phyloP scores from a whole-genome alignment of 1,284 basidiomycete genomes.

The Pholiota adiposa region DNA sequence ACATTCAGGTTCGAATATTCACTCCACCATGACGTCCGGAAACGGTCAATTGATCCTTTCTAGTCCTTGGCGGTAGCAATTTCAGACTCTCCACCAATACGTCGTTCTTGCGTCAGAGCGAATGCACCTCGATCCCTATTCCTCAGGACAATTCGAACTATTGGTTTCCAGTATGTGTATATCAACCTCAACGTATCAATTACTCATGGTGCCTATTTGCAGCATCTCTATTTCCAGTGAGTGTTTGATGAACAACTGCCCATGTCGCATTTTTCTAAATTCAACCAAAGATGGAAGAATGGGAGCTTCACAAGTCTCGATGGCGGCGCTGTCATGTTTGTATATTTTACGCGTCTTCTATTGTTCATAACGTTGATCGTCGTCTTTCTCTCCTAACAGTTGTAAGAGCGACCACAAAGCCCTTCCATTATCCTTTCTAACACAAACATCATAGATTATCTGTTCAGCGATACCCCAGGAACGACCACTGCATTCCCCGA shows the following conservation, averaged over 20 bases:
- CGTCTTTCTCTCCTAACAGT: constrained; percentile 23
- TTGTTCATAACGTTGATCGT: background rate
- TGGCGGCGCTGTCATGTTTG: constrained; percentile 44
- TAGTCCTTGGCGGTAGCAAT: constrained; percentile 48
- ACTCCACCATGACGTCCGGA: constrained; percentile 15
- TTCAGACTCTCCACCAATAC: constrained; percentile 41
- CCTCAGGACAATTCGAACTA: constrained; percentile 46
- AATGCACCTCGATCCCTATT: constrained; percentile 47
- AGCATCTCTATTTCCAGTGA: constrained; percentile 47
- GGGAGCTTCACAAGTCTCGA: constrained; percentile 42
- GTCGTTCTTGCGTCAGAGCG: constrained; percentile 37
- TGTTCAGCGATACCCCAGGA: constrained; percentile 45
- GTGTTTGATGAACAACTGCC: too few relatives aligned
- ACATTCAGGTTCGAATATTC: constrained; percentile 34
- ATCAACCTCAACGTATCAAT: background rate
- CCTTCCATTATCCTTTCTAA: background rate
- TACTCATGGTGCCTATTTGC: background rate
- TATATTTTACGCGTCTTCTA: background rate
- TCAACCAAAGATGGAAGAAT: constrained; percentile 37
- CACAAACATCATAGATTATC: constrained; percentile 39
- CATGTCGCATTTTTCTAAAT: background rate
- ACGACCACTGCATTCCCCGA: constrained; percentile 51
- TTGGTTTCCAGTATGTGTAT: constrained; percentile 42
- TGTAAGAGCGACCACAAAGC: constrained; percentile 26
- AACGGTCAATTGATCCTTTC: constrained; percentile 13